Base-by-base conservation (phyloP, 495 filamentous ascomycete species). In the Penicillium alfredii region DNA sequence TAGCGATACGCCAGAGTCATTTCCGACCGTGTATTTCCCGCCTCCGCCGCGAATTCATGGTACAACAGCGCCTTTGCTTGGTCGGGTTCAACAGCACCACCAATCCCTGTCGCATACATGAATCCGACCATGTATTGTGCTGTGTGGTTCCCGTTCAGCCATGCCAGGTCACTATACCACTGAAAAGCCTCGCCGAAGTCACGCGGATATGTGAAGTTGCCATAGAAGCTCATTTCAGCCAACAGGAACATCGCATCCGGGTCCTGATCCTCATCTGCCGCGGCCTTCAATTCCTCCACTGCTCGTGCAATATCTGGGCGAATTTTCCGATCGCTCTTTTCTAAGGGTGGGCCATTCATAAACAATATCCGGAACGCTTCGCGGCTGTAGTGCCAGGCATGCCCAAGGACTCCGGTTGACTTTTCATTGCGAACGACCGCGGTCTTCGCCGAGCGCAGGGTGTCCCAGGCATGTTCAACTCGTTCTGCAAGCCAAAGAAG, bases 101-200 rank as follows among this genome's bases (percentile, higher is more conserved):
- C 89, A 40, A 97, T 71, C 1, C 93, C 92, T 7, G 93, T 97
- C 24, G 87, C 87, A 61, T 97, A 92, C 80, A 97, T 88, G 42
- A 99, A 81, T 2, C 90, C 93, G 22, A 99, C 52, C 88, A 97
- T 94, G 58, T 90, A 78, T 60, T 94, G 87, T 1, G 93, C 92
- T 13, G 93, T 88, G 50, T 72, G 80, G 57, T 99, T 97, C 15
- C 90, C 93, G 35, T 81, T 77, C 40, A 82, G 53, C 25, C 73
- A 72, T 1, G 93, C 87, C 5, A 97, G 72, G 33, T 79, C 68
- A 38, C 84, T 71, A 51, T 96, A 99, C 61, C 84, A 75, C 33
- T 74, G 62, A 56, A 96, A 95, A 1, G 93, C 87, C 33, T 80
- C 74, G 31, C 69, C 70, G 60, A 95, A 89, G 56, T 95, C 79